A percentile compares a stretch with the other conserved stretches of the same genome.
phyloP scores from a whole-genome alignment of 2,329 filamentous ascomycete species.

The Cadophora malorum region DNA sequence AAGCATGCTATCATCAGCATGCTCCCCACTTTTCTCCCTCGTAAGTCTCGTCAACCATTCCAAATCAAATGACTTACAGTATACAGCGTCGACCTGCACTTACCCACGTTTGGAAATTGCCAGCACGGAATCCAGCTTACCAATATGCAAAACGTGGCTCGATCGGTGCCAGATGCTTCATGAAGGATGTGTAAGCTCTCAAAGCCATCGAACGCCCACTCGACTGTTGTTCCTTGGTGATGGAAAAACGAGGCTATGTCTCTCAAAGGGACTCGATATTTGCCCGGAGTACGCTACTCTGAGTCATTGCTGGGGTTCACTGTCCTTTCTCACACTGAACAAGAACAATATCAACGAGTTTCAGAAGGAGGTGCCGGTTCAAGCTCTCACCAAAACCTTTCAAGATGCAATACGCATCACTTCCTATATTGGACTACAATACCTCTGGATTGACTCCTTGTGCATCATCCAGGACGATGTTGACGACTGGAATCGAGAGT shows the following conservation, averaged over 20 bases:
- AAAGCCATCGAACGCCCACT: background rate
- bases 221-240: slow-evolving; percentile 12
- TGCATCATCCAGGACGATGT: slow-evolving; percentile 40
- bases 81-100: background rate
- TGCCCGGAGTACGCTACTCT: slow-evolving; percentile 26
- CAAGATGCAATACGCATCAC: slow-evolving; percentile 37
- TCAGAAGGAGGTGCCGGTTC: slow-evolving; percentile 23
- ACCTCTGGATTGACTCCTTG: slow-evolving; percentile 43
- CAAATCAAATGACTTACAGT: background rate
- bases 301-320: slow-evolving; percentile 29
- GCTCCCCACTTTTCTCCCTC: background rate
- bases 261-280: background rate
- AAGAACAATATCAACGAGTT: slow-evolving; percentile 21
- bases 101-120: background rate
- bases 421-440: slow-evolving; percentile 32
- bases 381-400: slow-evolving; percentile 36
- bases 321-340: slow-evolving; percentile 18
- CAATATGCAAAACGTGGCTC: slow-evolving; percentile 3
- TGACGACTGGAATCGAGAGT: slow-evolving; percentile 37
- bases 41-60: background rate
- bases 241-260: background rate
- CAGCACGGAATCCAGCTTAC: slow-evolving; percentile 5
- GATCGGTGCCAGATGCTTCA: slow-evolving; percentile 3
- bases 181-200: slow-evolving; percentile 1
- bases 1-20: background rate